Conservation (phyloP, 352 stramenopile species). For the Globisporangium irregulare region DNA sequence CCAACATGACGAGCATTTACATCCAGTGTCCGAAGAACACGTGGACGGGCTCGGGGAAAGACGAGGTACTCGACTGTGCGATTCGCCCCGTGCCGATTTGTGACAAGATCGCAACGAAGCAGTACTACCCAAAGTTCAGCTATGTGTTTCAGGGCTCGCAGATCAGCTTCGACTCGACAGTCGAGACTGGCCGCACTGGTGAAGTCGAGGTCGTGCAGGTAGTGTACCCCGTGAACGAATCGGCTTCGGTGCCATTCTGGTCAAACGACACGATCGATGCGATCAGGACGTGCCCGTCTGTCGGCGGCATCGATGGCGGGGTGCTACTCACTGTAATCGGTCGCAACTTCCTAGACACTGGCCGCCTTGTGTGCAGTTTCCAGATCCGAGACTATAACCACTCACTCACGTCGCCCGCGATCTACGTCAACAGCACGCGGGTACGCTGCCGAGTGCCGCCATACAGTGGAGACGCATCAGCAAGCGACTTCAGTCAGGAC, state of each 20-base stretch:
- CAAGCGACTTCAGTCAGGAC: slow-evolving; percentile 10
- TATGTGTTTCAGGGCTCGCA: slow-evolving; percentile 61
- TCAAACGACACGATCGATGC: slow-evolving; percentile 95
- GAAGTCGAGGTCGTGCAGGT: slow-evolving; percentile 90
- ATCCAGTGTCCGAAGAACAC: slow-evolving; percentile 91
- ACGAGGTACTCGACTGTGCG: slow-evolving; percentile 85
- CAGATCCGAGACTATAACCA: slow-evolving; percentile 27
- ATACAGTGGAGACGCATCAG: slow-evolving; percentile 35
- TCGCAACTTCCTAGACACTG: slow-evolving; percentile 91
- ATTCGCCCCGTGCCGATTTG: slow-evolving; percentile 91
- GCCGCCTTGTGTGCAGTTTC: slow-evolving; percentile 86
- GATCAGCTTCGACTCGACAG: slow-evolving; percentile 68
- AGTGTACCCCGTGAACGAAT: slow-evolving; percentile 92
- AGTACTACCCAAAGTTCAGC: slow-evolving; percentile 77
- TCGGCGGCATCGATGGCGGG: slow-evolving; percentile 33
- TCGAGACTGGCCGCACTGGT: slow-evolving; percentile 61
- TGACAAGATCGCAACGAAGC: slow-evolving; percentile 86
- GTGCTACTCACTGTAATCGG: slow-evolving; percentile 91
- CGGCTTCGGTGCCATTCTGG: slow-evolving; percentile 79
- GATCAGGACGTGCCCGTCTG: slow-evolving; percentile 81
- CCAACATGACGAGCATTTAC: slow-evolving; percentile 76
- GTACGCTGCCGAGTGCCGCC: slow-evolving; percentile 75
- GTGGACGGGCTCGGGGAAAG: slow-evolving; percentile 74
- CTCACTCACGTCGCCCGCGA: slow-evolving; percentile 37
- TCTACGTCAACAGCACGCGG: slow-evolving; percentile 82